These are phyloP conservation scores for Dendrostoma leiphaemia DNA, from an alignment of 2,329 filamentous ascomycete species.

Conservation along the genomic window DNA sequence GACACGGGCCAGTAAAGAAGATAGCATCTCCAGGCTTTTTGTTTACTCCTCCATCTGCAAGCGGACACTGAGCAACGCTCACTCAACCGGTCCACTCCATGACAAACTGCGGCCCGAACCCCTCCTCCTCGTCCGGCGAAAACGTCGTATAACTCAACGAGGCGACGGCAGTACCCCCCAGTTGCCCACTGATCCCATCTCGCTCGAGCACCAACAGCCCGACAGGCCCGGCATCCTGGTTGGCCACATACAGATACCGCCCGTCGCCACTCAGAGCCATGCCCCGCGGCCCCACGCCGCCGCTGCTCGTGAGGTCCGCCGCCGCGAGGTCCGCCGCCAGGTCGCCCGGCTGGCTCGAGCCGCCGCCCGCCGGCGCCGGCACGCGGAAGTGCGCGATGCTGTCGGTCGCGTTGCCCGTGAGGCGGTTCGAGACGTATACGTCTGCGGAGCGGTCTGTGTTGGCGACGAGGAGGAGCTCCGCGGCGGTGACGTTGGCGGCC, in stretches of 20 bases:
- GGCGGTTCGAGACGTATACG: conserved; percentile 50
- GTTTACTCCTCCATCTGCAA: no score
- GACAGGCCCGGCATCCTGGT: conserved; percentile 37
- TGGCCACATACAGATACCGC: conserved; percentile 39
- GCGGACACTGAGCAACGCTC: no score
- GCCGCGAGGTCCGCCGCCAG: conserved; percentile 29
- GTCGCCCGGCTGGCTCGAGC: conserved; percentile 26
- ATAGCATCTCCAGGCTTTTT: no score
- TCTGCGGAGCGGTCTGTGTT: conserved; percentile 26
- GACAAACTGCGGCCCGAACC: conserved; percentile 33
- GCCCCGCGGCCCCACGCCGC: conserved; percentile 42
- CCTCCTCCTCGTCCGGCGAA: background rate
- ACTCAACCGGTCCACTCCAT: no score
- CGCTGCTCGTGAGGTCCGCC: conserved; percentile 29
- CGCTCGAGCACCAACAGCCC: conserved; percentile 39
- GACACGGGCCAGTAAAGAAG: no score
- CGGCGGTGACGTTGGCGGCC: conserved; percentile 34
- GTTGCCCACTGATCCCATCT: conserved; percentile 24
- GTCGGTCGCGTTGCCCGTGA: conserved; percentile 43
- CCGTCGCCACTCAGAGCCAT: conserved; percentile 38
- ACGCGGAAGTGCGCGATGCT: conserved; percentile 45
- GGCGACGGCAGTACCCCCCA: conserved; percentile 26
- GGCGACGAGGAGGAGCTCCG: conserved; percentile 39
- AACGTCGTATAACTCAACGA: conserved; percentile 18
- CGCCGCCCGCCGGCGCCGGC: conserved; percentile 25